Conservation (phyloP, 2,329 filamentous ascomycete species). For the Colletotrichum sp. region DNA sequence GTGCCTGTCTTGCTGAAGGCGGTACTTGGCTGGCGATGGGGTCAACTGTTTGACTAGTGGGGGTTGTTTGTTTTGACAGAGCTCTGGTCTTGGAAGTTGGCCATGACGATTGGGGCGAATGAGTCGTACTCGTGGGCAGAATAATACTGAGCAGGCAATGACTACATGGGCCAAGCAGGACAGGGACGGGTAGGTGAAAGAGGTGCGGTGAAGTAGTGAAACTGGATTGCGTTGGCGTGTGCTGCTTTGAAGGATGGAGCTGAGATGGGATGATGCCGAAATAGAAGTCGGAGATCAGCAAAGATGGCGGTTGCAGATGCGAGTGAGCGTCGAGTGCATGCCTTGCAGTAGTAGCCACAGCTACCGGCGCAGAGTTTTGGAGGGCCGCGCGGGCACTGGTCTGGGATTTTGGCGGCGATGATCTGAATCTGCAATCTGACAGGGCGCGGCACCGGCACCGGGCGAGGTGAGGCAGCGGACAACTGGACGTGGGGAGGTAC, state of each 20-base stretch:
- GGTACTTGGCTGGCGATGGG: not conserved
- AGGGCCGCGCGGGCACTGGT: not conserved
- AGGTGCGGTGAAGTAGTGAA: not conserved
- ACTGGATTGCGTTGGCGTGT: not conserved
- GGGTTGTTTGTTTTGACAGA: conserved; percentile 2
- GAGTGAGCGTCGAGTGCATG: not conserved
- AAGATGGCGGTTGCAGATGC: not conserved
- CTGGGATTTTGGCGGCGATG: not conserved
- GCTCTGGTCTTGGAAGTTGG: not conserved
- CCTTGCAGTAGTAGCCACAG: not conserved
- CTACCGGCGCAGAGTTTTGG: not conserved
- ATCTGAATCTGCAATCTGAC: not conserved
- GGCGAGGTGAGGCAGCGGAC: not conserved
- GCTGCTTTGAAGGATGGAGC: not conserved
- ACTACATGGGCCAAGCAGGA: not conserved
- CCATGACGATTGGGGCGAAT: not conserved
- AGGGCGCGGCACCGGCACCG: not conserved
- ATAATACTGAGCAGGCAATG: not conserved
- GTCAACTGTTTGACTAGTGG: not conserved
- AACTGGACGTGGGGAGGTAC: not conserved
- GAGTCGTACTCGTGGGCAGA: not conserved
- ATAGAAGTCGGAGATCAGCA: not conserved
- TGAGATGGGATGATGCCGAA: not conserved
- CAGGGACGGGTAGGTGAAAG: not conserved
- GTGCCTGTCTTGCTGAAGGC: not conserved